Evolutionary conservation across 306 rosid genomes (phyloP).

Genomic region (Astragalus membranaceus): DNA sequence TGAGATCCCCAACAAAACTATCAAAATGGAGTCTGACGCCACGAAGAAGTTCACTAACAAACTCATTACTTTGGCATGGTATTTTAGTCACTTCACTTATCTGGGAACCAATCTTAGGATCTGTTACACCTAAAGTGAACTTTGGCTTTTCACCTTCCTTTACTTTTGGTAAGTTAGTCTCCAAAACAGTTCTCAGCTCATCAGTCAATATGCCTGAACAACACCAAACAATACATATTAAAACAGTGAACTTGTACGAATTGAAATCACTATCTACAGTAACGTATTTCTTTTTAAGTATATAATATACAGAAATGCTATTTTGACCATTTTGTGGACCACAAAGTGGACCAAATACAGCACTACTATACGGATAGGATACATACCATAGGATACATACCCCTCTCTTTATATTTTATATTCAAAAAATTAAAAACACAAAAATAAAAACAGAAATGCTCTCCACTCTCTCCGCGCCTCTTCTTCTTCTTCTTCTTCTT

Average conservation of each 20-base stretch:
- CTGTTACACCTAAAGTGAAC: slow-evolving; percentile 72
- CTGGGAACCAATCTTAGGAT: slow-evolving; percentile 84
- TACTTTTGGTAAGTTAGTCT: slow-evolving; percentile 71
- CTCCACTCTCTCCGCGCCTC: too few species aligned
- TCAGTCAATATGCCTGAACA: slow-evolving; percentile 71
- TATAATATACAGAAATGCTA: too few species aligned
- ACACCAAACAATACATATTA: background rate
- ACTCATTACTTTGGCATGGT: slow-evolving; percentile 87
- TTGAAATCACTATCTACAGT: too few species aligned
- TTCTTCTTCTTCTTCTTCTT: too few species aligned
- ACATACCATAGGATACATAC: too few species aligned
- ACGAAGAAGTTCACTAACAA: slow-evolving; percentile 71
- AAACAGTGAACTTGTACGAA: background rate
- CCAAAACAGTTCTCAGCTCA: slow-evolving; percentile 74
- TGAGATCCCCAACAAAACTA: slow-evolving; percentile 59
- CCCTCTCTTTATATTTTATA: too few species aligned
- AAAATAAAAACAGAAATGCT: too few species aligned
- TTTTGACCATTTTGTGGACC: too few species aligned
- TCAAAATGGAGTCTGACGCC: slow-evolving; percentile 77
- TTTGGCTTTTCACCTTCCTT: slow-evolving; percentile 84
- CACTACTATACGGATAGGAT: too few species aligned
- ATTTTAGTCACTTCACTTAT: slow-evolving; percentile 65
- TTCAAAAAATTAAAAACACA: too few species aligned
- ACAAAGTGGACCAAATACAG: too few species aligned
- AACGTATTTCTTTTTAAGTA: too few species aligned